A percentile compares a stretch with the other conserved stretches of the same genome.
Evolutionary conservation across 192 early-diverging fungal genomes (phyloP).

Genomic region (Coemansia asiatica): DNA sequence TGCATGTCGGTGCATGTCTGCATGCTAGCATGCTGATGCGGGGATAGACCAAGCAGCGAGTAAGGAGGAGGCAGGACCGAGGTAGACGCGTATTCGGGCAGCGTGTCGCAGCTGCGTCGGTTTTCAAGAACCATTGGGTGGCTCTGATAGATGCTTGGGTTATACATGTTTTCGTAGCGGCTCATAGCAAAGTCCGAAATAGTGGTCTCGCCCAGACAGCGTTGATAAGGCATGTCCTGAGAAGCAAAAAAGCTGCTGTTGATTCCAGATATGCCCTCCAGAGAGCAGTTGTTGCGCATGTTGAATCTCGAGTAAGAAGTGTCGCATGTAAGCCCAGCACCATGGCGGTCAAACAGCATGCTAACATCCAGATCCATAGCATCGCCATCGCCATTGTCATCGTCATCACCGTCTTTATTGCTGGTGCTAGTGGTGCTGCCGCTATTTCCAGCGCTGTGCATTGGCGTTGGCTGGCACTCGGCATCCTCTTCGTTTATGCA

Average conservation of each 20-base stretch:
- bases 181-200: conserved; percentile 43
- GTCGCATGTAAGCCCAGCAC: background rate
- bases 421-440: background rate
- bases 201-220: conserved; percentile 40
- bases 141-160: background rate
- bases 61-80: conserved; percentile 45
- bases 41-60: conserved; percentile 1
- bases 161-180: conserved; percentile 15
- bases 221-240: conserved; percentile 20
- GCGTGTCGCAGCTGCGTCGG: conserved; percentile 34
- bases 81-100: conserved; percentile 38
- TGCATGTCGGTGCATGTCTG: conserved; percentile 4
- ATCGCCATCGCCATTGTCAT: background rate
- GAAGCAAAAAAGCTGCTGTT: conserved; percentile 48
- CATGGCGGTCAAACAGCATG: conserved; percentile 31
- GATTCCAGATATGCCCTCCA: conserved; percentile 28
- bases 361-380: conserved; percentile 28
- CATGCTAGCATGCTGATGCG: conserved; percentile 10
- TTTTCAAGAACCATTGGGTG: conserved; percentile 6
- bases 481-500: conserved; percentile 6
- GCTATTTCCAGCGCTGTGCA: conserved; percentile 1
- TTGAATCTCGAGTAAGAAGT: conserved; percentile 5
- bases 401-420: background rate
- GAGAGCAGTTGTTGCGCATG: conserved; percentile 20
- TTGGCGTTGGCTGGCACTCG: background rate